Percentiles rank a stretch among this genome's conserved stretches.
phyloP scores from a whole-genome alignment of 23 red algal genomes.

The Gracilaria vermiculophylla region DNA sequence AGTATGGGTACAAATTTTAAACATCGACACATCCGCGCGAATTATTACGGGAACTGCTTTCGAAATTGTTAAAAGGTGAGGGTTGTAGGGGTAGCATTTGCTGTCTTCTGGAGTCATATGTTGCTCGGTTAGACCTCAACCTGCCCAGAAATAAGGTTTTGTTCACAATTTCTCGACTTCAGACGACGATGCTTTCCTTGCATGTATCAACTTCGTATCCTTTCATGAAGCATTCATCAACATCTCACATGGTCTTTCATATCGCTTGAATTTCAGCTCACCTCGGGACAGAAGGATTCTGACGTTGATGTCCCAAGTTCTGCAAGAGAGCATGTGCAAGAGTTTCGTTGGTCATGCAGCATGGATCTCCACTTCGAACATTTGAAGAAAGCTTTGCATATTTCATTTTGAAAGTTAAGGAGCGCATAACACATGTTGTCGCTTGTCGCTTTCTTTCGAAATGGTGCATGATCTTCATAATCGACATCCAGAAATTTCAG shows the following conservation, averaged over 20 bases:
- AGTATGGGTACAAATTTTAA: conserved; percentile 2
- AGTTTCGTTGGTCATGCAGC: conserved; percentile 35
- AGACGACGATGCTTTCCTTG: too few relatives aligned
- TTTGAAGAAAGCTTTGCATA: conserved; percentile 43
- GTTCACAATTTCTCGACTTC: neutral
- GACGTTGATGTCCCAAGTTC: neutral
- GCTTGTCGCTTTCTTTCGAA: conserved; percentile 41
- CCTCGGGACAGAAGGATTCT: neutral
- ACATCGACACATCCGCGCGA: neutral
- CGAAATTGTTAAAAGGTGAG: neutral
- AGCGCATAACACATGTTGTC: conserved; percentile 61
- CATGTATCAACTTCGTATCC: too few relatives aligned
- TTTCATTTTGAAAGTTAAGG: conserved; percentile 31
- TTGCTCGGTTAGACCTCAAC: neutral
- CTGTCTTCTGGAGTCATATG: too few relatives aligned
- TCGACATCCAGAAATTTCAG: conserved; percentile 25
- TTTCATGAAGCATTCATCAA: too few relatives aligned
- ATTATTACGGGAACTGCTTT: neutral
- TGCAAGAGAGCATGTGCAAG: conserved; percentile 24
- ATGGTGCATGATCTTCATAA: conserved; percentile 21
- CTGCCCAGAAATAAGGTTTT: neutral
- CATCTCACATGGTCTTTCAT: neutral
- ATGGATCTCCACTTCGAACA: conserved; percentile 43
- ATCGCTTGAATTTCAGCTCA: neutral
- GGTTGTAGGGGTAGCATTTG: too few relatives aligned